Conservation (phyloP, 108 stramenopile genomes). For the Nitzschia inconspicua region DNA sequence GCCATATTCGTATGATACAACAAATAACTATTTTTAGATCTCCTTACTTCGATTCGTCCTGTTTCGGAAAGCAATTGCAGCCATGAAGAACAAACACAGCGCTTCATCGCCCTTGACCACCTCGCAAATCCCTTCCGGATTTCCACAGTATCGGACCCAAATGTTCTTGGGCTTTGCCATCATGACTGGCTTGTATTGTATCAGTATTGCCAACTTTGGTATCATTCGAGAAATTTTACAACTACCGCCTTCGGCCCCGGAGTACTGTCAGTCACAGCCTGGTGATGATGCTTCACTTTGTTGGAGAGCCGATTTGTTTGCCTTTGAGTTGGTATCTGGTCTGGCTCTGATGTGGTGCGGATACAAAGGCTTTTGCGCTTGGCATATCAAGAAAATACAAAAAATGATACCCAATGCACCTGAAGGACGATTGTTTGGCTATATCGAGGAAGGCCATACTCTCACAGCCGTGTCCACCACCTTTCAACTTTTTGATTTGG, state of each 20-base stretch:
- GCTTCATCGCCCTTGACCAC: no score
- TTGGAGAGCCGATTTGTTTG: slow-evolving; percentile 37
- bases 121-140: slow-evolving; percentile 6
- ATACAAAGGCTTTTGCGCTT: slow-evolving; percentile 31
- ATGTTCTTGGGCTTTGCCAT: not conserved
- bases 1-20: no score
- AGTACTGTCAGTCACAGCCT: slow-evolving; percentile 1
- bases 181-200: not conserved
- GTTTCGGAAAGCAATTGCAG: no score
- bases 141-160: not conserved
- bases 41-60: no score
- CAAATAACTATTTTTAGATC: no score
- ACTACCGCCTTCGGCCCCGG: slow-evolving; percentile 5
- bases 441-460: slow-evolving; percentile 27
- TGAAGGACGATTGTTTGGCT: slow-evolving; percentile 44
- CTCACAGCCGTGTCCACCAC: slow-evolving; percentile 29
- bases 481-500: slow-evolving; percentile 67
- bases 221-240: not conserved
- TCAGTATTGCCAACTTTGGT: not conserved
- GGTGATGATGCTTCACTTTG: slow-evolving; percentile 15
- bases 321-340: slow-evolving; percentile 41
- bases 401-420: slow-evolving; percentile 33
- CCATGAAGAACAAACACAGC: no score
- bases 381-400: slow-evolving; percentile 22
- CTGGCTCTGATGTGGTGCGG: slow-evolving; percentile 32